phyloP scores from a whole-genome alignment of 352 stramenopile species.

The Globisporangium cylindrosporum region DNA sequence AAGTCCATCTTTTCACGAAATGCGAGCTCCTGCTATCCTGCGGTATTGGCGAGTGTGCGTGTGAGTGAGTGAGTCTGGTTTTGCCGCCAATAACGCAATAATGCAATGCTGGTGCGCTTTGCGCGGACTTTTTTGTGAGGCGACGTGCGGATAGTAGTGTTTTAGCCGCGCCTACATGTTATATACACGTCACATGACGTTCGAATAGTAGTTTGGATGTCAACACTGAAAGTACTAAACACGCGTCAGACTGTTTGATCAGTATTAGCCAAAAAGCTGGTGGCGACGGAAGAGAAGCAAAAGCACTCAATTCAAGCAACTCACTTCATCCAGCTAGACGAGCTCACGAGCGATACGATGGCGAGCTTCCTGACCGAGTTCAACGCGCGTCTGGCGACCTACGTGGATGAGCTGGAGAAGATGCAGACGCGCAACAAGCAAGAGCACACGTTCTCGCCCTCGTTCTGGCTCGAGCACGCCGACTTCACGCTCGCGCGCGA shows the following conservation, averaged over 20 bases:
- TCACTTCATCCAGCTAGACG: not conserved
- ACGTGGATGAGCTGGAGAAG: slow-evolving; percentile 56
- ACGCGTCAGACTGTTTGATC: not conserved
- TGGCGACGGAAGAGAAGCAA: slow-evolving; percentile 2
- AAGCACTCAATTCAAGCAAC: not conserved
- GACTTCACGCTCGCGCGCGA: slow-evolving; percentile 80
- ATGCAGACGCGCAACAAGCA: slow-evolving; percentile 54
- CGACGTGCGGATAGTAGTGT: not conserved
- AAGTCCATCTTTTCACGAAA: slow-evolving; percentile 12
- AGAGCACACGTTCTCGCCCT: slow-evolving; percentile 59
- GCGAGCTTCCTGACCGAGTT: slow-evolving; percentile 56
- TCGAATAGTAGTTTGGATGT: not conserved
- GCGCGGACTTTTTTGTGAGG: not conserved
- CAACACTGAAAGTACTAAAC: not conserved
- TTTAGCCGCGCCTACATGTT: not conserved
- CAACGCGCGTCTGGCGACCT: slow-evolving; percentile 45
- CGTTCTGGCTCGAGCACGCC: slow-evolving; percentile 73
- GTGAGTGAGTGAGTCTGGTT: not conserved
- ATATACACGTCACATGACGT: not conserved
- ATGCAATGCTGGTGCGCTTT: not conserved
- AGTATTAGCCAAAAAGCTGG: slow-evolving; percentile 3
- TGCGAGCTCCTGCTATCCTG: not conserved
- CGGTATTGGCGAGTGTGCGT: not conserved
- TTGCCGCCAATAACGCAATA: not conserved
- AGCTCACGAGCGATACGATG: slow-evolving; percentile 24